Base-by-base conservation (phyloP, 2,329 filamentous ascomycete species). In the Botrytis squamosa region DNA sequence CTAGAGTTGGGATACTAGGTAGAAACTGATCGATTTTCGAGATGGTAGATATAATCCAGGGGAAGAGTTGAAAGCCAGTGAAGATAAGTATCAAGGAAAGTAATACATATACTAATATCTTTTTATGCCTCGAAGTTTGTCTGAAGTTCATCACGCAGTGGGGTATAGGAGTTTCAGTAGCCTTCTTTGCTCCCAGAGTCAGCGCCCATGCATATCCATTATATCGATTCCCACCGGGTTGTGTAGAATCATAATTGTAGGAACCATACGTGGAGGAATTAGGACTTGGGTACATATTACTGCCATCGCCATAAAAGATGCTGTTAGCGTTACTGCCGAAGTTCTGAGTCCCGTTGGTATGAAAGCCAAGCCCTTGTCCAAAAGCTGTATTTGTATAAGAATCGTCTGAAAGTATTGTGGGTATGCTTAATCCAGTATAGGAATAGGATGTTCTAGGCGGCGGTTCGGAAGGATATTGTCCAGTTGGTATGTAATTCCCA, bases 401-500 rank as follows among this genome's bases (percentile, higher is more conserved):
- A 33, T 70, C 63, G 22, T 55, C 71, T 33, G 36, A 65, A n/a
- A 66, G 65, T 4, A 71, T 12, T 29, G 36, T 63, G 4, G 52
- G 25, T 1, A 29, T 33, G 16, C 64, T 18, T 22, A 73, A 76
- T 46, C n/a, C 66, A 9, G 57, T 44, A 20, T 71, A 65, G 16
- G 63, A 36, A 22, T 75, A 74, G 12, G 72, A 70, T 22, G 59
- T 42, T 65, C 68, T 64, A 4, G 64, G 14, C 10, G 75, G 72
- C 16, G 74, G 69, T 60, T 77, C 77, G 60, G 77, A 74, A 33
- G 75, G 68, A 70, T 77, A 71, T 10, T 66, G 71, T 40, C 71
- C 67, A 36, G 64, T 75, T 10, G 68, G 72, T 14, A 80, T 78
- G 42, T 75, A 80, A 36, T 77, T 73, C 12, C 78, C 79, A 62